Evolutionary conservation across 2,329 filamentous ascomycete genomes (phyloP).

Genomic region (Tolypocladium inflatum): DNA sequence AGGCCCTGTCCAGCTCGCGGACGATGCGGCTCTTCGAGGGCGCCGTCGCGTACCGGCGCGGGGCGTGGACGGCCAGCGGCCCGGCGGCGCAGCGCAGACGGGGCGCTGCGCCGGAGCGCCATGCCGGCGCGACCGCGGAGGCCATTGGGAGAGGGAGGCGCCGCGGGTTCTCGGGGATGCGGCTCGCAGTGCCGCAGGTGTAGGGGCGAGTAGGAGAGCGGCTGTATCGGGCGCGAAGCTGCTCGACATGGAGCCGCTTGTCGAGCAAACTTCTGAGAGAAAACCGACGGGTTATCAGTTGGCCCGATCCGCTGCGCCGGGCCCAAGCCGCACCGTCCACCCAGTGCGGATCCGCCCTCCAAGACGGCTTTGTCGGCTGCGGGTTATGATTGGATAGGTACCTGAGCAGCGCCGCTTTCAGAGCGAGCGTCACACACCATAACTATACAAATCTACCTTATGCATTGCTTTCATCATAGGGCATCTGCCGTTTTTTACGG

Average conservation of each 20-base stretch:
- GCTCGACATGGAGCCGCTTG: neutral
- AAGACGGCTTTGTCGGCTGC: too few relatives aligned
- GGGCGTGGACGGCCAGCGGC: slow-evolving; percentile 11
- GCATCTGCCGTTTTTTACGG: too few relatives aligned
- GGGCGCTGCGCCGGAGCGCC: slow-evolving; percentile 11
- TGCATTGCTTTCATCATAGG: too few relatives aligned
- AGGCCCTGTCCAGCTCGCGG: slow-evolving; percentile 17
- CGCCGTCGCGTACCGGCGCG: slow-evolving; percentile 14
- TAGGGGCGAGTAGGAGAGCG: neutral
- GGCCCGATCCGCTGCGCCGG: neutral
- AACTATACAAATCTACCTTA: too few relatives aligned
- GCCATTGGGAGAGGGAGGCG: slow-evolving; percentile 3
- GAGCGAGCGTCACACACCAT: too few relatives aligned
- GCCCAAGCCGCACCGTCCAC: too few relatives aligned
- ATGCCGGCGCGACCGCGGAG: slow-evolving; percentile 6
- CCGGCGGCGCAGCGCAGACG: slow-evolving; percentile 10
- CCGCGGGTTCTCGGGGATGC: neutral
- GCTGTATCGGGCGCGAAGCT: neutral
- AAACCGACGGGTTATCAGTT: neutral
- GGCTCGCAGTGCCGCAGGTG: neutral
- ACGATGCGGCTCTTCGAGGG: slow-evolving; percentile 14
- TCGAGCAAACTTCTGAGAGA: neutral
- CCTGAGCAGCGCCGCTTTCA: too few relatives aligned
- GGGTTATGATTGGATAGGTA: too few relatives aligned
- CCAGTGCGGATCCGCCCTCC: too few relatives aligned